Evolutionary conservation across 129 eudicot species (phyloP).

Genomic region (Helianthus tuberosus): DNA sequence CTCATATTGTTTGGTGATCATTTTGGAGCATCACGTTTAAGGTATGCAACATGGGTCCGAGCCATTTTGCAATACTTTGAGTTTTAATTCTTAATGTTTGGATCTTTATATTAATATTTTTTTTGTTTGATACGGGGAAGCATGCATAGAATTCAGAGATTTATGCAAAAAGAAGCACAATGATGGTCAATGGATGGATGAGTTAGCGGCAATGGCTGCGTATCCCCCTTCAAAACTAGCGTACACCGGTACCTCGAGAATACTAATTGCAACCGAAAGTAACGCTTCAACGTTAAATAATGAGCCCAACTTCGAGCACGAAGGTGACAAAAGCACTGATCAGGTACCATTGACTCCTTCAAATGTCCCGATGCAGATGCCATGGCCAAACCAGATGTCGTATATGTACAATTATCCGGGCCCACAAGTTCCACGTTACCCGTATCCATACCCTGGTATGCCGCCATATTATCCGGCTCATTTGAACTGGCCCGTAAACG

Average conservation of each 20-base stretch:
- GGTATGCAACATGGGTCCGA: slow-evolving; percentile 45
- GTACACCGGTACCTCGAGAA: slow-evolving; percentile 68
- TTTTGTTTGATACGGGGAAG: slow-evolving; percentile 52
- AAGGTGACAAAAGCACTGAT: no score
- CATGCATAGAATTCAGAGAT: no score
- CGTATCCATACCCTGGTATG: no score
- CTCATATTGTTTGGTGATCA: slow-evolving; percentile 73
- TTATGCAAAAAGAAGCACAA: no score
- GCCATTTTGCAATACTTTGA: background rate
- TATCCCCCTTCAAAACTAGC: slow-evolving; percentile 66
- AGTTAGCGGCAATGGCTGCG: no score
- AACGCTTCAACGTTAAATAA: slow-evolving; percentile 35
- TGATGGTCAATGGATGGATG: no score
- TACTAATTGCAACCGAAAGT: slow-evolving; percentile 66
- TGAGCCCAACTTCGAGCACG: slow-evolving; percentile 43
- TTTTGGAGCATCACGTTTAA: slow-evolving; percentile 88
- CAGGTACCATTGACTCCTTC: no score
- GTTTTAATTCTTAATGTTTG: background rate
- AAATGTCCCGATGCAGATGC: no score
- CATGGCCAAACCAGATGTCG: no score
- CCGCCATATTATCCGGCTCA: slow-evolving; percentile 64
- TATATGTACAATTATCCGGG: no score
- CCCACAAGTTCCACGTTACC: no score
- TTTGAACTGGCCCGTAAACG: slow-evolving; percentile 72
- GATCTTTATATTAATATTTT: background rate